Conservation (phyloP, 2,329 filamentous ascomycete genomes). For the Rachicladosporium sp. region DNA sequence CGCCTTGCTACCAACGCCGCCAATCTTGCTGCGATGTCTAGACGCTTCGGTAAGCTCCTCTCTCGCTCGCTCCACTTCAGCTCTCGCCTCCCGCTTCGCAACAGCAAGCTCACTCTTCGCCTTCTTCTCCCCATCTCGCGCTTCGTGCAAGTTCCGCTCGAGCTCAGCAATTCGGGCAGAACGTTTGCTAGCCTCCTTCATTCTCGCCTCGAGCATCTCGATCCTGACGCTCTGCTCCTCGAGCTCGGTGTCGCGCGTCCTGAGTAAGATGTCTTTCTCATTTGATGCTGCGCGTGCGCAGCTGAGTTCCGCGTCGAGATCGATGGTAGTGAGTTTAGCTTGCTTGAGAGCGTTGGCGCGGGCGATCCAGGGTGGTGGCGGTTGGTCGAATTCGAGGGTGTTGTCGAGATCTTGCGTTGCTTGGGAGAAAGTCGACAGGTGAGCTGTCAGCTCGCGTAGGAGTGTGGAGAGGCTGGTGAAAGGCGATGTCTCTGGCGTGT, state of each 20-base stretch:
- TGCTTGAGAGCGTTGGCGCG: conserved; percentile 70
- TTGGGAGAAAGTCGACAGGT: conserved; percentile 58
- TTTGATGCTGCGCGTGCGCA: conserved; percentile 68
- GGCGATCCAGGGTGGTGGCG: conserved; percentile 67
- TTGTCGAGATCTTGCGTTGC: conserved; percentile 38
- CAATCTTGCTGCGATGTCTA: conserved; percentile 21
- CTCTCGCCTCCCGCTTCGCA: conserved; percentile 15
- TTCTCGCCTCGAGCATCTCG: conserved; percentile 77
- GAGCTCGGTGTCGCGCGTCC: conserved; percentile 56
- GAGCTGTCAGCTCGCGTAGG: conserved; percentile 50
- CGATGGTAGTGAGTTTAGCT: conserved; percentile 67
- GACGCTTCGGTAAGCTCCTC: conserved; percentile 18
- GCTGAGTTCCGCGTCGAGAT: conserved; percentile 74
- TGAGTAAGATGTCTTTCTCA: conserved; percentile 50
- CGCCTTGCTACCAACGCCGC: conserved; percentile 40
- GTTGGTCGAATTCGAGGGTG: conserved; percentile 51
- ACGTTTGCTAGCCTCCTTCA: conserved; percentile 72
- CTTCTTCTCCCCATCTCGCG: conserved; percentile 42
- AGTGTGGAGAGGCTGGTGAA: conserved; percentile 57
- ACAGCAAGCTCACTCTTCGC: conserved; percentile 24
- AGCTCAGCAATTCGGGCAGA: conserved; percentile 55
- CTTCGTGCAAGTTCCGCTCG: conserved; percentile 32
- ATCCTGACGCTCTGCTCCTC: conserved; percentile 86
- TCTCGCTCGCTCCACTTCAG: conserved; percentile 16
- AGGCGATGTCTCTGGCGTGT: conserved; percentile 50